Conservation (phyloP, 2,329 filamentous ascomycete genomes). For the Dryadomyces quercus-mongolicae region DNA sequence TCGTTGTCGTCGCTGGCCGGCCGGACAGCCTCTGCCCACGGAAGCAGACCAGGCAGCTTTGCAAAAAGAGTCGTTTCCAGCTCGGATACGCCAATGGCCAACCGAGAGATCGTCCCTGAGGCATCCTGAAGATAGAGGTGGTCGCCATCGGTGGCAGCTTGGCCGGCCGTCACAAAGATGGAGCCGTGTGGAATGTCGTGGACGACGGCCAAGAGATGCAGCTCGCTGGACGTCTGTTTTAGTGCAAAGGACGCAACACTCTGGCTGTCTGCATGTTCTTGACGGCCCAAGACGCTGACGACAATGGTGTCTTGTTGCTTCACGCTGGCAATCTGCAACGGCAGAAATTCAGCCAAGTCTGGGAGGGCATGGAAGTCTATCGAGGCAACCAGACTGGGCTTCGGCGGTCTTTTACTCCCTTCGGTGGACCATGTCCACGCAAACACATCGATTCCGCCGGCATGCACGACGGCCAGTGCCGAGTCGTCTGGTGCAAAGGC, state of each 20-base stretch:
- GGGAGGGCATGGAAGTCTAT: neutral
- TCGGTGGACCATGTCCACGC: conserved; percentile 53
- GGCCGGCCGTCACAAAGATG: neutral
- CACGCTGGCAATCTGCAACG: conserved; percentile 15
- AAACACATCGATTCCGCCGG: conserved; percentile 54
- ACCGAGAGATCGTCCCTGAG: conserved; percentile 30
- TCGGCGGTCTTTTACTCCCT: conserved; percentile 22
- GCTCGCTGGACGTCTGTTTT: neutral
- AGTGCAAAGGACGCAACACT: conserved; percentile 13
- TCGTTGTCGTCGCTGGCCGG: conserved; percentile 16
- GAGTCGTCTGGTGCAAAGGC: conserved; percentile 51
- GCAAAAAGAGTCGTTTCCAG: conserved; percentile 18
- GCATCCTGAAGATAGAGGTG: conserved; percentile 31
- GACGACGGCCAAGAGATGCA: neutral
- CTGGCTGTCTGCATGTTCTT: conserved; percentile 10
- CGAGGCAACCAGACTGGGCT: neutral
- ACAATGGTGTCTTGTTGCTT: conserved; percentile 10
- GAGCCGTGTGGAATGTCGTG: neutral
- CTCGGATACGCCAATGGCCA: conserved; percentile 17
- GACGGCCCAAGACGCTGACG: conserved; percentile 22
- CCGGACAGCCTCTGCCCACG: conserved; percentile 37
- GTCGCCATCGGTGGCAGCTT: neutral
- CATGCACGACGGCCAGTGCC: conserved; percentile 61
- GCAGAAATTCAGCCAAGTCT: conserved; percentile 25
- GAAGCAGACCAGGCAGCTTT: conserved; percentile 33